phyloP scores from a whole-genome alignment of 768 basidiomycete genomes.

The Mycena olivaceomarginata region DNA sequence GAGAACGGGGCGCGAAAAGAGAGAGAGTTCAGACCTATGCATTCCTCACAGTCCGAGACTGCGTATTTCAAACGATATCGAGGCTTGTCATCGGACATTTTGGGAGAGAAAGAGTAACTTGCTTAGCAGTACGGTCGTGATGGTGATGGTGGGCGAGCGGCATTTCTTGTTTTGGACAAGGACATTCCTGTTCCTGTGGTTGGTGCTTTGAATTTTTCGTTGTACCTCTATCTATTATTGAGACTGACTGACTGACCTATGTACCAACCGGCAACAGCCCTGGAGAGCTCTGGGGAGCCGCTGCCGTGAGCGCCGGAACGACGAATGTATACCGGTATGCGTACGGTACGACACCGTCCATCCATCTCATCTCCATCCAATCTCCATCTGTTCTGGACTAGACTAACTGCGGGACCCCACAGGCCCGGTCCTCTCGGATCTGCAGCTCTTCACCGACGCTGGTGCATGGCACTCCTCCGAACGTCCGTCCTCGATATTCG shows the following conservation, averaged over 20 bases:
- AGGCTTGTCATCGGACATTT: neutral
- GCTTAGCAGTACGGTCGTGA: too few relatives aligned
- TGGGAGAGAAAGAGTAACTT: neutral
- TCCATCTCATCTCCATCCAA: neutral
- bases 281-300: conserved; percentile 36
- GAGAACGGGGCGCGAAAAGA: conserved; percentile 36
- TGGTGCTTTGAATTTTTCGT: neutral
- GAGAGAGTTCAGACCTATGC: conserved; percentile 77
- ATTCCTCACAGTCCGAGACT: conserved; percentile 79
- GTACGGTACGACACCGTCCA: conserved; percentile 36
- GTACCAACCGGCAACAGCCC: neutral
- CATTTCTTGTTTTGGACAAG: neutral
- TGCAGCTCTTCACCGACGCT: conserved; percentile 46
- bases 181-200: conserved; percentile 36
- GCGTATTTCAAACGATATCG: conserved; percentile 88
- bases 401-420: neutral
- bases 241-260: neutral
- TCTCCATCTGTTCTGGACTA: neutral
- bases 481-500: conserved; percentile 26
- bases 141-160: too few relatives aligned
- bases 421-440: conserved; percentile 45
- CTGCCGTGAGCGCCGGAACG: conserved; percentile 40
- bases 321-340: conserved; percentile 46
- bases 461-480: conserved; percentile 50
- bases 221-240: neutral